A percentile compares a stretch with the other conserved stretches of the same genome.
These are phyloP conservation scores for Lanmaoa rubissima DNA, from an alignment of 768 basidiomycete genomes.

Conservation along the genomic window DNA sequence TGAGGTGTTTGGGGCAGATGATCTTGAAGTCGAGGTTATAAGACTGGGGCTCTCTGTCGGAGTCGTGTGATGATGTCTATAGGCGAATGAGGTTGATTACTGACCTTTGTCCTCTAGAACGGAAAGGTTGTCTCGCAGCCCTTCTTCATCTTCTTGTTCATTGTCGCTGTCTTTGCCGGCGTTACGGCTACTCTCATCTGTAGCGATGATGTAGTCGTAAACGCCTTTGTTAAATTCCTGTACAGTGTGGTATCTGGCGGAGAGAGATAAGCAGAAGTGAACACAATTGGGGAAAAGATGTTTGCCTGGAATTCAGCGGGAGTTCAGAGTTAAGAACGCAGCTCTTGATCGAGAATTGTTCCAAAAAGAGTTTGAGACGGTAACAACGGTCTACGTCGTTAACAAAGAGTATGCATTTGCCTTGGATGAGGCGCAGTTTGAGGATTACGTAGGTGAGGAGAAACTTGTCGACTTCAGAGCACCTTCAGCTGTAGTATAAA, in stretches of 20 bases:
- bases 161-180: constrained; percentile 50
- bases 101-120: constrained; percentile 30
- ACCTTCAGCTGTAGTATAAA: constrained; percentile 41
- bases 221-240: constrained; percentile 99
- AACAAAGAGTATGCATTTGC: constrained; percentile 95
- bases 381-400: constrained; percentile 95
- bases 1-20: constrained; percentile 5
- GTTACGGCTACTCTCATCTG: constrained; percentile 76
- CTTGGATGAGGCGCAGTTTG: constrained; percentile 92
- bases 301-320: constrained; percentile 86
- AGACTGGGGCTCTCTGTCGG: constrained; percentile 46
- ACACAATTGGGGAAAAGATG: neutral
- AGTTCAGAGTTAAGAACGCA: constrained; percentile 96
- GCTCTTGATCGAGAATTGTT: constrained; percentile 94
- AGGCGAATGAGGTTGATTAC: constrained; percentile 6
- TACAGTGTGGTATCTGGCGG: constrained; percentile 83
- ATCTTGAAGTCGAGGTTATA: constrained; percentile 15
- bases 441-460: constrained; percentile 94
- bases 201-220: constrained; percentile 98
- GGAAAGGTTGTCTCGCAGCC: neutral
- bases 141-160: constrained; percentile 41
- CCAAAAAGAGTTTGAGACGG: constrained; percentile 94
- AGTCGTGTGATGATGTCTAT: constrained; percentile 28
- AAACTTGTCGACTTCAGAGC: constrained; percentile 96
- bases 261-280: constrained; percentile 1